These are phyloP conservation scores for Chlamydomonas schloesseri DNA, from an alignment of 139 green algal species.

Conservation along the genomic window DNA sequence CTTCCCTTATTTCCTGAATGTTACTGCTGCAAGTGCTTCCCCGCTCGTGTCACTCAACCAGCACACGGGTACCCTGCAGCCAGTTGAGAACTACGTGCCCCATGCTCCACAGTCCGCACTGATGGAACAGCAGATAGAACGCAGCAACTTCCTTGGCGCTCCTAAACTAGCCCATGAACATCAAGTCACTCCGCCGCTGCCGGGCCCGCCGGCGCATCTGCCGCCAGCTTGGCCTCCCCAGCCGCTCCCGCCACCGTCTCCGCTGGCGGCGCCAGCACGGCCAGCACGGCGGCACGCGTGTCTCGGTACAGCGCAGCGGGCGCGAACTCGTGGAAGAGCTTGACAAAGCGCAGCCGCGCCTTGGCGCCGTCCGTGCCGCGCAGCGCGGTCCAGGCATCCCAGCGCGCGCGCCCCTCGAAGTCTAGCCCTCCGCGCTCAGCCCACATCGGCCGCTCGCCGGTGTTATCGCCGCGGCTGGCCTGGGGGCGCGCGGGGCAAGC, in stretches of 20 bases:
- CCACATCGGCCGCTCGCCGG: constrained; percentile 89
- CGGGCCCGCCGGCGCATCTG: no score
- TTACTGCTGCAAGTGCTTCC: no score
- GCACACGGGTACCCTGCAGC: no score
- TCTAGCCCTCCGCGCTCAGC: constrained; percentile 94
- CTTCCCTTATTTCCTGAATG: no score
- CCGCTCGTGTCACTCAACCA: no score
- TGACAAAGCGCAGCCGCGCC: constrained; percentile 84
- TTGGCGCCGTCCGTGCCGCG: constrained; percentile 78
- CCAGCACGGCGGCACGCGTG: constrained; percentile 53
- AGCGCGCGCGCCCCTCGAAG: constrained; percentile 89
- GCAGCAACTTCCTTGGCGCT: no score
- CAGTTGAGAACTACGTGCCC: no score
- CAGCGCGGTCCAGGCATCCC: constrained; percentile 86
- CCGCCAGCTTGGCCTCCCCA: no score
- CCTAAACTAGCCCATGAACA: no score
- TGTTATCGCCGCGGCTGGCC: constrained; percentile 84
- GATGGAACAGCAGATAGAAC: no score
- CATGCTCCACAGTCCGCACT: no score
- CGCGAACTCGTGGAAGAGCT: constrained; percentile 85
- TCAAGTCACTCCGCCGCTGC: no score
- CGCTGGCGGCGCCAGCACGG: constrained; percentile 16
- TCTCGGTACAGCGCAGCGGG: constrained; percentile 82
- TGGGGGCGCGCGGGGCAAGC: constrained; percentile 50
- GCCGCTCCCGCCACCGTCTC: background rate